Base-by-base conservation (phyloP, 345 rosid genomes). In the Nasturtium officinale region DNA sequence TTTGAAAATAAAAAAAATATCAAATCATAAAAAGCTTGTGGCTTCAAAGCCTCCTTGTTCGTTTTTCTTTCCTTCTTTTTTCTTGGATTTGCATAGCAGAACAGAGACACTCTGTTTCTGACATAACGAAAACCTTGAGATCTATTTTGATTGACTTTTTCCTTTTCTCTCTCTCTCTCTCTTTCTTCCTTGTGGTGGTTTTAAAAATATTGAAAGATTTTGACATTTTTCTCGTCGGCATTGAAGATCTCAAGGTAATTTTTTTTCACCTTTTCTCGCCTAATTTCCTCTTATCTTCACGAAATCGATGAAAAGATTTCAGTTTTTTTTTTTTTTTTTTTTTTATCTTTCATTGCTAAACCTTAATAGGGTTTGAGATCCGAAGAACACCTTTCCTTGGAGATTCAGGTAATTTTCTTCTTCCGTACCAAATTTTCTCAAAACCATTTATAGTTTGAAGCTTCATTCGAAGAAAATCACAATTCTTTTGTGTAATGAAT, bases 321-420 rank as follows among this genome's bases (percentile, higher is more conserved):
- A 1, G 18, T 0, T 7, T 17, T 43, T 30, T 0, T 7, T 17
- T 43, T 17, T 51, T n/a, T 26, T 8, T 38, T 20, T 42, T 6
- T 2, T 53, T 11, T 2, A n/a, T 35, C 58, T 37, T 21, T 35
- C 6, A 7, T 16, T 43, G 32, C 25, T 26, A 15, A 57, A 38
- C 4, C 32, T 33, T 48, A 16, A 16, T 48, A 53, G 57, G 33
- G 25, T 9, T 61, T 56, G 40, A 53, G 74, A 66, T 65, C 66
- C 64, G 69, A 46, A 77, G 65, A 80, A 67, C 63, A 65, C 47
- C 11, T 74, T 40, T 42, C 40, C 29, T 32, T 52, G 9, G 50
- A 73, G 65, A 18, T 40, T 52, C 60, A 61, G 57, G 76, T 77
- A 45, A 48, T 23, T 17, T 38, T 20, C 25, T 13, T 17, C 13